Evolutionary conservation across 2,329 filamentous ascomycete species (phyloP).

Genomic region (Diplocarpon rosae): DNA sequence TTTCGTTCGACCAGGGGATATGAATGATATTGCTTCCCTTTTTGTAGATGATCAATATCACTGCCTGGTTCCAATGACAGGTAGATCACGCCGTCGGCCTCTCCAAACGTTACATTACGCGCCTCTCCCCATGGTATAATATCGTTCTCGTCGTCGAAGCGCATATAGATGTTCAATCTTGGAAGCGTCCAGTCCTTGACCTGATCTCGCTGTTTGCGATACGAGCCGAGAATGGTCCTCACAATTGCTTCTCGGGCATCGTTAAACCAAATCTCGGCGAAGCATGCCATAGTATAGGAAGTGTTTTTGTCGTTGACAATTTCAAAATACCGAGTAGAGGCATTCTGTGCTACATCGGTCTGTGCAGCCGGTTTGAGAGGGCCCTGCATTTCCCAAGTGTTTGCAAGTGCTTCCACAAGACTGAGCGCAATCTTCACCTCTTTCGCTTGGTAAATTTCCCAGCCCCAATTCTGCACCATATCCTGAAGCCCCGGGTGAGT

Average conservation of each 20-base stretch:
- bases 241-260: conserved; percentile 48
- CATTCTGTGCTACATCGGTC: conserved; percentile 34
- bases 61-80: conserved; percentile 23
- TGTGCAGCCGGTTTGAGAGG: conserved; percentile 37
- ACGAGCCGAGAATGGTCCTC: conserved; percentile 41
- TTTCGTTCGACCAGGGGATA: conserved; percentile 48
- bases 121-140: conserved; percentile 52
- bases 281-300: conserved; percentile 60
- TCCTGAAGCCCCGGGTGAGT: conserved; percentile 44
- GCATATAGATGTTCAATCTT: conserved; percentile 45
- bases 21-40: conserved; percentile 46
- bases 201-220: conserved; percentile 44
- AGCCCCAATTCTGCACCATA: conserved; percentile 44
- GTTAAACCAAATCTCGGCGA: conserved; percentile 57
- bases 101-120: conserved; percentile 43
- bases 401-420: conserved; percentile 49
- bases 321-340: conserved; percentile 45
- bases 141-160: conserved; percentile 57
- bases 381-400: conserved; percentile 44
- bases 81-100: conserved; percentile 28
- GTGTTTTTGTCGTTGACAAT: conserved; percentile 45
- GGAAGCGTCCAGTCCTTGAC: conserved; percentile 49
- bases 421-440: conserved; percentile 50
- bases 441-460: conserved; percentile 43
- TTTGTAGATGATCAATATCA: conserved; percentile 29